Evolutionary conservation across 257 asterid species (phyloP).

Genomic region (Avicennia marina): DNA sequence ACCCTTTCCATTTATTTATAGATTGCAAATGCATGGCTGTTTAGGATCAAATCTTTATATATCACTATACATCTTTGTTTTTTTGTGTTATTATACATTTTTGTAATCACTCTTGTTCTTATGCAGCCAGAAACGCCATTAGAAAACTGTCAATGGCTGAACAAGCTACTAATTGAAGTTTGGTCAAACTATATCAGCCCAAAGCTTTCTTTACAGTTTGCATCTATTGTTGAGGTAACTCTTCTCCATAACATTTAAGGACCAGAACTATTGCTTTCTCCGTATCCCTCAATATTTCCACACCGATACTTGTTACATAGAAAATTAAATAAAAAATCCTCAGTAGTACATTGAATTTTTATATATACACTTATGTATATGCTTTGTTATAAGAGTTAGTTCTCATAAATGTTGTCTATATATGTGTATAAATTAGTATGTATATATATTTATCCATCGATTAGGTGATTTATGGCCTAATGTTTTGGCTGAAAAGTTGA

Average conservation of each 20-base stretch:
- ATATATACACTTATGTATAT: too few species aligned
- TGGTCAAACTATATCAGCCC: slow-evolving; percentile 77
- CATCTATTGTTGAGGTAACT: slow-evolving; percentile 82
- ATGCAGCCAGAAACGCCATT: slow-evolving; percentile 74
- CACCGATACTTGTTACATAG: too few species aligned
- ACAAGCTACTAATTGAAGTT: slow-evolving; percentile 69
- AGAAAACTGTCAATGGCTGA: slow-evolving; percentile 98
- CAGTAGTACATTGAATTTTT: too few species aligned
- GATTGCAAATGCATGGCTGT: background rate
- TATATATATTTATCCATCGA: too few species aligned
- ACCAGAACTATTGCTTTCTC: background rate
- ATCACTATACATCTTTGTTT: background rate
- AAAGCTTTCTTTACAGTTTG: slow-evolving; percentile 79
- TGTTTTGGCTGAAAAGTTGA: too few species aligned
- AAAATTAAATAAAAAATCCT: too few species aligned
- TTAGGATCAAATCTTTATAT: background rate
- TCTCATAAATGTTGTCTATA: too few species aligned
- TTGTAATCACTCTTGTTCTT: slow-evolving; percentile 5
- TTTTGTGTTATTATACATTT: background rate
- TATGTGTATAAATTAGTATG: too few species aligned
- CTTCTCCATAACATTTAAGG: slow-evolving; percentile 6
- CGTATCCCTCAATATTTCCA: too few species aligned
- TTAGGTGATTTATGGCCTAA: too few species aligned
- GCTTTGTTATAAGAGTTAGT: too few species aligned
- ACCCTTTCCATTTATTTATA: slow-evolving; percentile 7